These are phyloP conservation scores for Yamadazyma laniorum DNA, from an alignment of 805 yeast genomes.

Conservation along the genomic window DNA sequence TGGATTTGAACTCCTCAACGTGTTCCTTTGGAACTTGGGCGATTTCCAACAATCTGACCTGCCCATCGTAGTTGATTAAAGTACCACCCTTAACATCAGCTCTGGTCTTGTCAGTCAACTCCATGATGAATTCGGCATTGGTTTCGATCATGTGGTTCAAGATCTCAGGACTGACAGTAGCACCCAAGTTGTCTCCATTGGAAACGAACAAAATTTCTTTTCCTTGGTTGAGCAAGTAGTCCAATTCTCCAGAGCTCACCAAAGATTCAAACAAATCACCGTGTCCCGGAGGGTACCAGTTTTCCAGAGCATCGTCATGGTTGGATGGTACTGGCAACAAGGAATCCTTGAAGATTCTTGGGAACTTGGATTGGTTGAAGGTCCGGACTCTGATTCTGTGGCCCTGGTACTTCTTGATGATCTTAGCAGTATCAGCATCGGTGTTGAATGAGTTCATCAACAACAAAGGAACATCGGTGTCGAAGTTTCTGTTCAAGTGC, in stretches of 20 bases:
- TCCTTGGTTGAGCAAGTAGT: slow-evolving; percentile 84
- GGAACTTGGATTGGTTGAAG: slow-evolving; percentile 97
- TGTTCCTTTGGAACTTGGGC: slow-evolving; percentile 99
- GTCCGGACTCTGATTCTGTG: slow-evolving; percentile 94
- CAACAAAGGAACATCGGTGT: slow-evolving; percentile 90
- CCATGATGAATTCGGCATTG: slow-evolving; percentile 94
- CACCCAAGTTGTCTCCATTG: slow-evolving; percentile 98
- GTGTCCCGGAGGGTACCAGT: slow-evolving; percentile 99
- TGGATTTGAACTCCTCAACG: slow-evolving; percentile 95
- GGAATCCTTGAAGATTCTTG: slow-evolving; percentile 95
- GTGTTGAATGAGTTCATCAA: slow-evolving; percentile 99
- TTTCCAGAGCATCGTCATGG: slow-evolving; percentile 68
- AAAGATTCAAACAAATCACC: slow-evolving; percentile 95
- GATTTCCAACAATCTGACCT: slow-evolving; percentile 90
- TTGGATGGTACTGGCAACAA: slow-evolving; percentile 87
- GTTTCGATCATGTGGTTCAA: slow-evolving; percentile 90
- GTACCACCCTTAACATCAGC: slow-evolving; percentile 99
- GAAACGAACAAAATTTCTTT: slow-evolving; percentile 94
- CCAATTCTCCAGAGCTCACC: slow-evolving; percentile 87
- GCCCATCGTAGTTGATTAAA: slow-evolving; percentile 91
- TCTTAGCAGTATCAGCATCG: slow-evolving; percentile 89
- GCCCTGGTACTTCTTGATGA: slow-evolving; percentile 94
- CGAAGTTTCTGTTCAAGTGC: slow-evolving; percentile 84
- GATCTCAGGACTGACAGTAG: slow-evolving; percentile 90
- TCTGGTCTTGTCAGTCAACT: slow-evolving; percentile 96